A percentile compares a stretch with the other conserved stretches of the same genome.
Evolutionary conservation across 2,329 filamentous ascomycete genomes (phyloP).

Genomic region (Aspergillus awamori): DNA sequence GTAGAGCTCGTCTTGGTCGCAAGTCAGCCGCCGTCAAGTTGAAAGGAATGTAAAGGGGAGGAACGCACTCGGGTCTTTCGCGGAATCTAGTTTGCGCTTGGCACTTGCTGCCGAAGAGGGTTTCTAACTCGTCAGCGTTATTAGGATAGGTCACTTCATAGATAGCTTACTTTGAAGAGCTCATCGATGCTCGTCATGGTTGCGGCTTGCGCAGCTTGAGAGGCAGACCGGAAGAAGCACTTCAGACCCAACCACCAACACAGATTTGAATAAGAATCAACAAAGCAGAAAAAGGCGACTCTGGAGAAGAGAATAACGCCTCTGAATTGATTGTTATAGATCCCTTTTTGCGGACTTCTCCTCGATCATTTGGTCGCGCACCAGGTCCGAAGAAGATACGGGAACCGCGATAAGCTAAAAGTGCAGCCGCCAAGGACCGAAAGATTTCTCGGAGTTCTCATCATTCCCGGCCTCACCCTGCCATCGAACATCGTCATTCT

Average conservation of each 20-base stretch:
- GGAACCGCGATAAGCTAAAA: constrained; percentile 32
- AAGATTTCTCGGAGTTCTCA: constrained; percentile 38
- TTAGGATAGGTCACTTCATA: background rate
- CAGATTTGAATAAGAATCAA: background rate
- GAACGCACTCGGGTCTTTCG: constrained; percentile 54
- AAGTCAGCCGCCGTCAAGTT: constrained; percentile 17
- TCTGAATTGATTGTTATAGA: background rate
- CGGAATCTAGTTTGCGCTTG: constrained; percentile 63
- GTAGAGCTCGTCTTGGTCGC: constrained; percentile 55
- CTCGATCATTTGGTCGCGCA: constrained; percentile 14
- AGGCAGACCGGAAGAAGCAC: background rate
- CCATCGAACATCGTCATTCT: constrained; percentile 15
- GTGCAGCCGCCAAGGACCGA: constrained; percentile 38
- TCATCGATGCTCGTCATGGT: constrained; percentile 64
- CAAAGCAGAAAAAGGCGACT: background rate
- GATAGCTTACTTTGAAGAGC: constrained; percentile 56
- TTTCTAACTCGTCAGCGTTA: constrained; percentile 45
- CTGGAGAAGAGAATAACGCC: background rate
- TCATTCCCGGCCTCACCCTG: constrained; percentile 11
- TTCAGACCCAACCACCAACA: constrained; percentile 8
- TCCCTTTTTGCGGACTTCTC: background rate
- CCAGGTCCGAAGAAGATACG: constrained; percentile 30
- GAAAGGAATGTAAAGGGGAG: background rate
- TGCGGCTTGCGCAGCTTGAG: constrained; percentile 19
- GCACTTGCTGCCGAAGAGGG: constrained; percentile 48